A percentile compares a stretch with the other conserved stretches of the same genome.
Evolutionary conservation across 78 protist genomes (phyloP).

Genomic region (slime mould (Dictyostelium discoideum)): DNA sequence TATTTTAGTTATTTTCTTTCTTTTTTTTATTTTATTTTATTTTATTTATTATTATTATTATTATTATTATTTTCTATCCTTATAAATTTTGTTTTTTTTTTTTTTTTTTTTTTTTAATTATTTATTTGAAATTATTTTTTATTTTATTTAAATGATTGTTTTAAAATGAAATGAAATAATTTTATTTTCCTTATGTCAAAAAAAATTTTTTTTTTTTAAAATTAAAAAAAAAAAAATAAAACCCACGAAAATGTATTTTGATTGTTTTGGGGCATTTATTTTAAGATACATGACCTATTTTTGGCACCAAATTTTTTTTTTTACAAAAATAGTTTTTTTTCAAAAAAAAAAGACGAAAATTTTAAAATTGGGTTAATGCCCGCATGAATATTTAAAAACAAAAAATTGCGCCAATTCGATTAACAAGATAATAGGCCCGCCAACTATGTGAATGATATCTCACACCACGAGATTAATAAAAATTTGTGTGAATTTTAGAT

Average conservation of each 20-base stretch:
- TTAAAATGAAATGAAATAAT: not conserved
- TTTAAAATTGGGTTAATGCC: not conserved
- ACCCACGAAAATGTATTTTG: not conserved
- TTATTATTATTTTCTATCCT: no score
- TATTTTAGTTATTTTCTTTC: no score
- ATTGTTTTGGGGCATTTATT: not conserved
- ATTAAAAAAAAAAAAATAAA: no score
- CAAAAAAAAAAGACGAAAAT: not conserved
- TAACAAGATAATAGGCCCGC: not conserved
- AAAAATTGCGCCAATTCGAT: not conserved
- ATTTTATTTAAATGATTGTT: not conserved
- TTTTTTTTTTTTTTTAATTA: no score
- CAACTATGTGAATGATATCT: not conserved
- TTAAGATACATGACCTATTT: not conserved
- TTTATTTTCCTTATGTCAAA: no score
- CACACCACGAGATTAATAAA: not conserved
- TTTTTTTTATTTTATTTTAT: no score
- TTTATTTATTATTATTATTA: no score
- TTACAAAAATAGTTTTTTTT: not conserved
- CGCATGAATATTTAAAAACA: no score
- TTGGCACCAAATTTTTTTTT: not conserved
- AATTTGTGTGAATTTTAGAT: not conserved
- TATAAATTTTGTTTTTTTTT: no score
- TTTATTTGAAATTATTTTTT: no score
- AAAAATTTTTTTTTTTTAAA: no score